These are phyloP conservation scores for Cardamine occulta DNA, from an alignment of 345 rosid genomes.

Conservation along the genomic window DNA sequence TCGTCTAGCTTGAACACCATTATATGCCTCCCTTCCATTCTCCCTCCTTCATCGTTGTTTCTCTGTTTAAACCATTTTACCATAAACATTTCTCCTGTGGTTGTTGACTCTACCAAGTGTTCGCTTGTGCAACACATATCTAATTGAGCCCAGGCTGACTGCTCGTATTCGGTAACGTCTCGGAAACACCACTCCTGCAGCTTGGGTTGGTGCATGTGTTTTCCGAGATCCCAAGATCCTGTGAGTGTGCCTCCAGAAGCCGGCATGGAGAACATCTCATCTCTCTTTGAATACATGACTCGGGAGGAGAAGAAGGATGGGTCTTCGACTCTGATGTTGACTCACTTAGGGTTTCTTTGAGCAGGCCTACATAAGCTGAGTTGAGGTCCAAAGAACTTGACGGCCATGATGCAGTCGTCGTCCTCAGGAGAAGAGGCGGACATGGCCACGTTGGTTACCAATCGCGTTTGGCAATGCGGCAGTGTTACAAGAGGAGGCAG, in stretches of 20 bases:
- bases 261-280: slow-evolving; percentile 10
- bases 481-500: too few relatives aligned
- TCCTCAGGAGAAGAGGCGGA: not conserved
- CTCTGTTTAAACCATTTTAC: too few relatives aligned
- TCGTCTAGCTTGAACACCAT: too few relatives aligned
- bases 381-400: not conserved
- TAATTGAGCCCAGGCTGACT: too few relatives aligned
- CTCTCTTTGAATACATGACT: slow-evolving; percentile 5
- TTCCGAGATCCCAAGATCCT: slow-evolving; percentile 17
- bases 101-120: too few relatives aligned
- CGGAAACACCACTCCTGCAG: too few relatives aligned
- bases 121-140: too few relatives aligned
- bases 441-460: not conserved
- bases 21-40: too few relatives aligned
- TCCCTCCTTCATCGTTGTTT: too few relatives aligned
- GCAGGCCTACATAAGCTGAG: slow-evolving; percentile 20
- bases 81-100: too few relatives aligned
- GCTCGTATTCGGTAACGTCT: too few relatives aligned
- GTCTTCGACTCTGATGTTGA: slow-evolving; percentile 12
- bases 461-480: too few relatives aligned
- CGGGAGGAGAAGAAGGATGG: not conserved
- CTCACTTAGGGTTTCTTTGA: not conserved
- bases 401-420: not conserved
- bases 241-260: not conserved
- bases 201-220: not conserved